Base-by-base conservation (phyloP, 208 protist species). In the Phytomonas serpens region DNA sequence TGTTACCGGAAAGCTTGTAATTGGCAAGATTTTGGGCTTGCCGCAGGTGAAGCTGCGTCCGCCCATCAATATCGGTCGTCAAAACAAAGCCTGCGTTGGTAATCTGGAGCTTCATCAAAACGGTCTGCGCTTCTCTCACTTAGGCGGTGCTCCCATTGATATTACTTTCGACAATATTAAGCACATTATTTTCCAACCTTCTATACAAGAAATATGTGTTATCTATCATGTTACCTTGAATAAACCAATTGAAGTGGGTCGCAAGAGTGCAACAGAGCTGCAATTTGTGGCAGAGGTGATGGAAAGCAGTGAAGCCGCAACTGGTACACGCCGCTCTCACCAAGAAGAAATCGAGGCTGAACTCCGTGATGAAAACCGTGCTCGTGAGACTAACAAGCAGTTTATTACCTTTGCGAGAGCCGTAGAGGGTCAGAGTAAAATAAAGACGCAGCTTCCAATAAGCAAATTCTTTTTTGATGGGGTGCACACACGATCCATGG, bases 271-370 rank as follows among this genome's bases (percentile, higher is more conserved):
- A 3, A 83, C 85, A 47, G 97, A 99, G 71, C 79, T 99, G 16
- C 97, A 99, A 80, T 98, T 99, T 77, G 94, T 96, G 64, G 93
- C 93, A n/a, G 97, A 99, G 73, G 95, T 99, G 64, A 95, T 98
- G 93, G 89, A 94, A 69, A 93, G 84, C 75, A 93, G 86, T 74
- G 92, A 94, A 81, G 66, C 74, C 32, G 89, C 84, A 11, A 82
- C 77, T 30, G 81, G 76, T 13, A 72, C 69, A n/a, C 80, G 86
- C 1, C 77, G 82, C 27, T 84, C 85, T 0, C 87, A 84, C 68
- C 87, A 94, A 52, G 87, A 93, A 68, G 89, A 95, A 74, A 75
- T 95, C 65, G 72, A 77, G 36, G 88, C 86, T 6, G 89, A 97
- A 69, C 80, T 93, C 73, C 82, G 88, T 37, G 88, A 90, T 37